phyloP scores from a whole-genome alignment of 371 early-diverging fungal genomes.

The Synchytrium microbalum region DNA sequence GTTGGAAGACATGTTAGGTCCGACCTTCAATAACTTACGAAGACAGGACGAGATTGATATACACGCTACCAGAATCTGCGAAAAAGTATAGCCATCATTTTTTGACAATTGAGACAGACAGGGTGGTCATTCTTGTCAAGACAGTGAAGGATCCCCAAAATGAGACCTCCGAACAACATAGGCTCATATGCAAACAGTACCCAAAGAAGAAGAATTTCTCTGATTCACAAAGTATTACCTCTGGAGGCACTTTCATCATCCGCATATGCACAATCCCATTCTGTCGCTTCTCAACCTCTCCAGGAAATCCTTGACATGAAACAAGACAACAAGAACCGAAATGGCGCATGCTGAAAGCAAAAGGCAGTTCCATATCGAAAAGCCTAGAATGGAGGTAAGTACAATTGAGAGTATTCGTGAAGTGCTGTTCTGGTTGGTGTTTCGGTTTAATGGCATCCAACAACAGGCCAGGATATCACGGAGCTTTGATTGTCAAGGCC shows the following conservation, averaged over 20 bases:
- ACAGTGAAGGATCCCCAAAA: not conserved
- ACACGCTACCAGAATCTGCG: too few relatives aligned
- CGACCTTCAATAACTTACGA: not conserved
- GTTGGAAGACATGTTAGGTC: too few relatives aligned
- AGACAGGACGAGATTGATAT: too few relatives aligned
- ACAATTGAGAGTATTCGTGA: not conserved
- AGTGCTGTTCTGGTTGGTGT: not conserved
- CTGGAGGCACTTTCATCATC: not conserved
- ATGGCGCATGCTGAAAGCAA: conserved; percentile 10
- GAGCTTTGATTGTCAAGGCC: not conserved
- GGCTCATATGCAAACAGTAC: not conserved
- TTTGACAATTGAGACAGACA: not conserved
- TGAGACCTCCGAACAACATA: not conserved
- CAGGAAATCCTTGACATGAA: conserved; percentile 4
- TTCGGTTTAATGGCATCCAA: not conserved
- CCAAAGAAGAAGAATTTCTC: too few relatives aligned
- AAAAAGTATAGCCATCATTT: too few relatives aligned
- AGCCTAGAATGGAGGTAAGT: conserved; percentile 11
- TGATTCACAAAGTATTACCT: too few relatives aligned
- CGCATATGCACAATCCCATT: not conserved
- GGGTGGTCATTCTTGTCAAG: not conserved
- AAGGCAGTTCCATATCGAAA: conserved; percentile 12
- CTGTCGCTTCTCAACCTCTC: not conserved
- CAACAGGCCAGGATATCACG: too few relatives aligned
- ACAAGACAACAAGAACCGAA: conserved; percentile 8